A percentile compares a stretch with the other conserved stretches of the same genome.
phyloP scores from a whole-genome alignment of 345 rosid genomes.

The Gossypium mustelinum region DNA sequence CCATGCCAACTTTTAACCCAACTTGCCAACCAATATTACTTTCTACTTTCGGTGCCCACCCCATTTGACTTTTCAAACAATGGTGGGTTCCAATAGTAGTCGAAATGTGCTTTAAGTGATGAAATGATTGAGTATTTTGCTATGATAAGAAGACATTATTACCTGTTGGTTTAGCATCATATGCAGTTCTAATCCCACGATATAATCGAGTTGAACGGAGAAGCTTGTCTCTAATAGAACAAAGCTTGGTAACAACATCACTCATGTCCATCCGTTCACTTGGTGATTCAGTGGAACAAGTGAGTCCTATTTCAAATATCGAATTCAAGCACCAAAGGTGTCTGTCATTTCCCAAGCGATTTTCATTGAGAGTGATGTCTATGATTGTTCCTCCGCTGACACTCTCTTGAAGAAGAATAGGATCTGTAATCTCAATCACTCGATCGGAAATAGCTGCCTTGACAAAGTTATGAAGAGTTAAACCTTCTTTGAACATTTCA shows the following conservation, averaged over 20 bases:
- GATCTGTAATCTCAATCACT: conserved; percentile 18
- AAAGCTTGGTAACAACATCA: neutral
- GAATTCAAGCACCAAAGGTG: conserved; percentile 8
- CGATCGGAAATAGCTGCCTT: conserved; percentile 18
- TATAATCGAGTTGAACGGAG: neutral
- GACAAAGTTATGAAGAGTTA: conserved; percentile 19
- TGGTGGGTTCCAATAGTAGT: no score
- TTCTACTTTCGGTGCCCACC: no score
- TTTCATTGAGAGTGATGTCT: neutral
- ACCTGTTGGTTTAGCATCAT: neutral
- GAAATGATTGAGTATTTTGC: neutral
- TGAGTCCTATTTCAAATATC: conserved; percentile 19
- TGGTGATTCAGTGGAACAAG: conserved; percentile 21
- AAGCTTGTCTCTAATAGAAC: conserved; percentile 2
- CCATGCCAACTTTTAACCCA: no score
- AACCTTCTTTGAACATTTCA: conserved; percentile 20
- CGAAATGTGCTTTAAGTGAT: neutral
- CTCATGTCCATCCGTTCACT: conserved; percentile 4
- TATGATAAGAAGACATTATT: neutral
- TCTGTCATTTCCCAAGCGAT: neutral
- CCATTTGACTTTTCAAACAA: no score
- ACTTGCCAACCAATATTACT: no score
- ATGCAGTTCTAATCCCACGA: neutral
- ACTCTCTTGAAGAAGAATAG: conserved; percentile 15
- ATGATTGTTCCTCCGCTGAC: neutral